Percentiles rank a stretch among this genome's conserved stretches.
These are phyloP conservation scores for Citrullus colocynthis DNA, from an alignment of 306 rosid species.

Conservation along the genomic window DNA sequence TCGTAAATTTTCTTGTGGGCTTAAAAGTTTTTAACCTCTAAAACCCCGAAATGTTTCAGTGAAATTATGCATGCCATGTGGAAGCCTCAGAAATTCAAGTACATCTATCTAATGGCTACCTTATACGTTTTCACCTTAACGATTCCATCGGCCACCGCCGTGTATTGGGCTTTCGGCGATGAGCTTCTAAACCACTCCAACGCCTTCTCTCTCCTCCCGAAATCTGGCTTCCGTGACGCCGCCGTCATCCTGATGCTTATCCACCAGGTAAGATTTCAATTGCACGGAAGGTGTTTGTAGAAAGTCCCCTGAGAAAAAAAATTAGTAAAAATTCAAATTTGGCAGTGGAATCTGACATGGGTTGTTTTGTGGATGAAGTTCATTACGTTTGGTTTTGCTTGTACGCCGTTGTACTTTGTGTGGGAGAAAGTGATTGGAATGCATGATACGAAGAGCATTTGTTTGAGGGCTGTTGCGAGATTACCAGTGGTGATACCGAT, in stretches of 20 bases:
- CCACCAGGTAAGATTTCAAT: constrained; percentile 50
- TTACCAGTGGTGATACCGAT: constrained; percentile 90
- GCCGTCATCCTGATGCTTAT: constrained; percentile 96
- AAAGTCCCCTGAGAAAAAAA: background rate
- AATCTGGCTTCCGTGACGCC: constrained; percentile 54
- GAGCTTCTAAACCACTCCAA: constrained; percentile 72
- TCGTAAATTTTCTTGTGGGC: too few relatives aligned
- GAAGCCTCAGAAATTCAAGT: constrained; percentile 97
- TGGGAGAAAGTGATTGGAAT: constrained; percentile 99
- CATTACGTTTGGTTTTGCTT: constrained; percentile 92
- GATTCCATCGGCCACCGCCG: constrained; percentile 73
- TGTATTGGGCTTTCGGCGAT: constrained; percentile 97
- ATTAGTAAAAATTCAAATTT: background rate
- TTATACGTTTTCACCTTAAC: constrained; percentile 83
- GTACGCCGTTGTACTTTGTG: constrained; percentile 94
- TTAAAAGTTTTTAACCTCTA: too few relatives aligned
- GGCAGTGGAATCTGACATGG: background rate
- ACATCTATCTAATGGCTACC: constrained; percentile 75
- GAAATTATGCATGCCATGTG: constrained; percentile 99
- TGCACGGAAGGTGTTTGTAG: background rate
- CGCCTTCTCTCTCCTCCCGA: constrained; percentile 86
- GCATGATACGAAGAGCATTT: constrained; percentile 86
- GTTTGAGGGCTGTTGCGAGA: constrained; percentile 73
- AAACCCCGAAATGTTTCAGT: constrained; percentile 24
- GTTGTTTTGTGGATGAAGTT: constrained; percentile 40